Percentiles rank a stretch among this genome's conserved stretches.
Evolutionary conservation across 805 yeast genomes (phyloP).

Genomic region (Kluyveromyces starmeri): DNA sequence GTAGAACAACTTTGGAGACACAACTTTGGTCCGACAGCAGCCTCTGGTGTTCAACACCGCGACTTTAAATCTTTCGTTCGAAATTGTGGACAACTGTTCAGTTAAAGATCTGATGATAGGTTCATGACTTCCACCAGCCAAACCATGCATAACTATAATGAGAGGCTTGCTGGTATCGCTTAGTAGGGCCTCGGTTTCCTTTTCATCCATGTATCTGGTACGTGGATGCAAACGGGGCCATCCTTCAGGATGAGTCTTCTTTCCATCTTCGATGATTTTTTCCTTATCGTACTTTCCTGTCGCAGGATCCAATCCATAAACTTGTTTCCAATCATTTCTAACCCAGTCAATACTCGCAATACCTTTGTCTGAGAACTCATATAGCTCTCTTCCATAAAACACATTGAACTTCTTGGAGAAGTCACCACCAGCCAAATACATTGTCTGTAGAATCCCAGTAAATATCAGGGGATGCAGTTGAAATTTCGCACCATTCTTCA

Average conservation of each 20-base stretch:
- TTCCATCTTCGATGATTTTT: conserved; percentile 26
- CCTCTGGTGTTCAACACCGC: conserved; percentile 65
- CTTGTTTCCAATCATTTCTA: conserved; percentile 20
- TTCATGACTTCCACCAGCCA: conserved; percentile 76
- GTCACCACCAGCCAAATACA: conserved; percentile 51
- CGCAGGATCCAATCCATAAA: conserved; percentile 12
- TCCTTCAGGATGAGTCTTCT: conserved; percentile 39
- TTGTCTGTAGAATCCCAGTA: conserved; percentile 72
- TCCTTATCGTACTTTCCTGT: conserved; percentile 18
- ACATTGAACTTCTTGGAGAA: conserved; percentile 45
- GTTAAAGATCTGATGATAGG: conserved; percentile 55
- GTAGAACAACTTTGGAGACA: conserved; percentile 57
- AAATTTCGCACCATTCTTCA: conserved; percentile 40
- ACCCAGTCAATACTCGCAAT: conserved; percentile 69
- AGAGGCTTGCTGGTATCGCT: conserved; percentile 39
- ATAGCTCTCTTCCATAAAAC: conserved; percentile 66
- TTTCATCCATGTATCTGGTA: conserved; percentile 48
- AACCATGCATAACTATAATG: conserved; percentile 57
- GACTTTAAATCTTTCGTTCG: conserved; percentile 41
- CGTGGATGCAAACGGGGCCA: conserved; percentile 61
- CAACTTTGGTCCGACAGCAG: conserved; percentile 63
- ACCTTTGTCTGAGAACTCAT: conserved; percentile 56
- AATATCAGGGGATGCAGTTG: conserved; percentile 54
- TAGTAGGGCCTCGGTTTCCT: conserved; percentile 33
- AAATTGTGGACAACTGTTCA: conserved; percentile 33